Evolutionary conservation across 2,329 filamentous ascomycete genomes (phyloP).

Genomic region (Hymenotorrendiella dingleyae): DNA sequence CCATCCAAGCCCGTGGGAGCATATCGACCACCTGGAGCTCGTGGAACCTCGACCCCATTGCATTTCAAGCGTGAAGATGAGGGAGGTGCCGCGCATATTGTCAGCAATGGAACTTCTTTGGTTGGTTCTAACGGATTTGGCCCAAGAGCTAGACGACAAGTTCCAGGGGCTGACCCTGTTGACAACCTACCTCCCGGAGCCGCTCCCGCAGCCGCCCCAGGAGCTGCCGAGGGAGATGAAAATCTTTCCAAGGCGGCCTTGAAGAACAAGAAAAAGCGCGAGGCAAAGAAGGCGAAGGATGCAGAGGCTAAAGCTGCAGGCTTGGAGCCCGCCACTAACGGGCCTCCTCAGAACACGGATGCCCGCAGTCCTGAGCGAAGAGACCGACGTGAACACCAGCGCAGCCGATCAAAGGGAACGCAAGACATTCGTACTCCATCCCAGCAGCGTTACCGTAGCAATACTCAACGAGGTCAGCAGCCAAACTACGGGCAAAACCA

Average conservation of each 20-base stretch:
- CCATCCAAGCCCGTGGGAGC: slow-evolving; percentile 96
- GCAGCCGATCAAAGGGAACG: slow-evolving; percentile 43
- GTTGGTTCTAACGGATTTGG: slow-evolving; percentile 72
- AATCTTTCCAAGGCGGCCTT: slow-evolving; percentile 75
- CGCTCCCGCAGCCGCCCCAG: slow-evolving; percentile 55
- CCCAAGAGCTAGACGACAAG: slow-evolving; percentile 56
- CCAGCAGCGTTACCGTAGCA: slow-evolving; percentile 45
- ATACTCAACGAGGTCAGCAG: slow-evolving; percentile 34
- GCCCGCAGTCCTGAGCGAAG: slow-evolving; percentile 59
- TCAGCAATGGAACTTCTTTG: slow-evolving; percentile 69
- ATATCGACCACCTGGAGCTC: slow-evolving; percentile 89
- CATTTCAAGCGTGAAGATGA: slow-evolving; percentile 98
- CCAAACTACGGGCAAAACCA: slow-evolving; percentile 4
- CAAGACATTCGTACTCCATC: slow-evolving; percentile 40
- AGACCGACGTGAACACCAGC: slow-evolving; percentile 45
- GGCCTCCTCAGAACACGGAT: slow-evolving; percentile 38
- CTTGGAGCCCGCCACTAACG: slow-evolving; percentile 28
- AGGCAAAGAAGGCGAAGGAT: slow-evolving; percentile 86
- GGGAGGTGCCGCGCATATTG: slow-evolving; percentile 80
- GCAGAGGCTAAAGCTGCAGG: slow-evolving; percentile 55
- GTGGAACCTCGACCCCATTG: slow-evolving; percentile 80
- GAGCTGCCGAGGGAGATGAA: slow-evolving; percentile 53
- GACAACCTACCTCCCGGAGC: slow-evolving; percentile 63
- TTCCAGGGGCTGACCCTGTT: slow-evolving; percentile 79
- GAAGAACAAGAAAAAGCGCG: slow-evolving; percentile 99